phyloP scores from a whole-genome alignment of 306 rosid species.

The Malus sieversii region DNA sequence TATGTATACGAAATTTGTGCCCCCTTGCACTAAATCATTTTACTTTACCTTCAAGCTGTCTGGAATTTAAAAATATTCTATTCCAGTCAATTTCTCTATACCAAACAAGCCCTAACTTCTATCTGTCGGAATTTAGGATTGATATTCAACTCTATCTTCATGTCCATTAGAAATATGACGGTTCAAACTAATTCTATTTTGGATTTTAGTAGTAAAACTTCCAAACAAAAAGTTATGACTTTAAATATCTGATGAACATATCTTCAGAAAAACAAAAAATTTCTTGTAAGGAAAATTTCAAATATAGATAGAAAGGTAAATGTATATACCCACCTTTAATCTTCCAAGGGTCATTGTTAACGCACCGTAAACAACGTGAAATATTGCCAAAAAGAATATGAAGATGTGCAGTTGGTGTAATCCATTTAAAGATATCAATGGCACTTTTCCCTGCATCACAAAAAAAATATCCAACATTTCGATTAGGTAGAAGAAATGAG shows the following conservation, averaged over 20 bases:
- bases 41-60: too few relatives aligned
- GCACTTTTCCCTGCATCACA: slow-evolving; percentile 46
- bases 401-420: slow-evolving; percentile 90
- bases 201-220: background rate
- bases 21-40: too few relatives aligned
- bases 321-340: slow-evolving; percentile 48
- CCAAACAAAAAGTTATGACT: background rate
- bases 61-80: too few relatives aligned
- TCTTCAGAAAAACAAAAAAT: background rate
- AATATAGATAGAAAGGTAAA: background rate
- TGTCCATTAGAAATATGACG: background rate
- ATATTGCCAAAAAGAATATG: slow-evolving; percentile 86
- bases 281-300: background rate
- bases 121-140: too few relatives aligned
- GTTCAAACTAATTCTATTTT: background rate
- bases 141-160: too few relatives aligned
- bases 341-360: slow-evolving; percentile 80
- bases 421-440: slow-evolving; percentile 67
- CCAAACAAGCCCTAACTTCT: too few relatives aligned
- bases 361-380: slow-evolving; percentile 78
- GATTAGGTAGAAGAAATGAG: too few relatives aligned
- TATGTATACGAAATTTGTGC: too few relatives aligned
- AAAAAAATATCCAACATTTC: background rate
- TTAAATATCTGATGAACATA: background rate
- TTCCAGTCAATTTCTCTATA: too few relatives aligned